Evolutionary conservation across 805 yeast genomes (phyloP).

Genomic region (Candida nanaspora): DNA sequence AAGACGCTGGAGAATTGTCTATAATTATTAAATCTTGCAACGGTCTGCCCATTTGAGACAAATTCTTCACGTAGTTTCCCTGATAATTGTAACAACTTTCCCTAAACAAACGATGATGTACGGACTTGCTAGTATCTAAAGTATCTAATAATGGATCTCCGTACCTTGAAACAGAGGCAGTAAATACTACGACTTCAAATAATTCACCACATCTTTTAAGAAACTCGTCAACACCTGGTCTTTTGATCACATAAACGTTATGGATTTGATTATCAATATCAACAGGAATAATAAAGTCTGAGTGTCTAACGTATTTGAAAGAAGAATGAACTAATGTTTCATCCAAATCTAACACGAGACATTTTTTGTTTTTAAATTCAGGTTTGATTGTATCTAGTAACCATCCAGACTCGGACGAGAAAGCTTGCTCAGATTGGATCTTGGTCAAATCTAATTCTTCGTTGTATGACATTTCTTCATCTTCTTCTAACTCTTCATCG

Average conservation of each 20-base stretch:
- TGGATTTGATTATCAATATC: slow-evolving; percentile 90
- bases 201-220: slow-evolving; percentile 73
- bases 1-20: slow-evolving; percentile 98
- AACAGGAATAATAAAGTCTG: slow-evolving; percentile 96
- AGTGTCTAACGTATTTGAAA: slow-evolving; percentile 83
- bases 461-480: slow-evolving; percentile 15
- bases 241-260: slow-evolving; percentile 90
- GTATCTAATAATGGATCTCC: slow-evolving; percentile 94
- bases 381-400: slow-evolving; percentile 51
- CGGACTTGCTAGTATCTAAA: slow-evolving; percentile 63
- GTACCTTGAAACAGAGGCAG: slow-evolving; percentile 91
- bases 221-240: slow-evolving; percentile 98
- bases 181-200: slow-evolving; percentile 93
- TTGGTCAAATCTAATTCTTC: slow-evolving; percentile 49
- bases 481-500: slow-evolving; percentile 3
- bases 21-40: slow-evolving; percentile 77
- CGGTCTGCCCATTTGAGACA: slow-evolving; percentile 92
- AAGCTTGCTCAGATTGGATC: slow-evolving; percentile 67
- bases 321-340: slow-evolving; percentile 96
- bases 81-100: slow-evolving; percentile 92
- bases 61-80: slow-evolving; percentile 90
- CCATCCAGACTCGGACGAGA: slow-evolving; percentile 51
- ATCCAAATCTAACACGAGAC: slow-evolving; percentile 86
- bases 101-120: slow-evolving; percentile 89
- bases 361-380: slow-evolving; percentile 58